Conservation (phyloP, 106 monocot genomes). For the Iris macrosiphon region DNA sequence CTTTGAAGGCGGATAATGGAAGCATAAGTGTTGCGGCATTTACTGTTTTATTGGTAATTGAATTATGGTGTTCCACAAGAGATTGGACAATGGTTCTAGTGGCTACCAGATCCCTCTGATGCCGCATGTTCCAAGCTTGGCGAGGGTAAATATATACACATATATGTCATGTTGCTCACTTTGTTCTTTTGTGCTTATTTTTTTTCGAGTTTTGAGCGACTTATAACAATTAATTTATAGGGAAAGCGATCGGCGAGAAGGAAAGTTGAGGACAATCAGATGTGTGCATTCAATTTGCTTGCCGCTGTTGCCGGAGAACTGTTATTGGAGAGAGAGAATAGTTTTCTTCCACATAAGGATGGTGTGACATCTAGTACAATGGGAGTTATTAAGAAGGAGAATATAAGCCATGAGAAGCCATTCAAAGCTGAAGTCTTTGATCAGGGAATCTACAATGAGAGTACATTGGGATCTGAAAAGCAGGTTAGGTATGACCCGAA, state of each 20-base stretch:
- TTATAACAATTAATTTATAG: constrained; percentile 9
- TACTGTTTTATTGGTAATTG: no score
- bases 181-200: neutral
- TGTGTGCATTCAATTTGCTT: constrained; percentile 35
- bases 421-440: constrained; percentile 38
- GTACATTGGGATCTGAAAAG: constrained; percentile 7
- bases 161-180: neutral
- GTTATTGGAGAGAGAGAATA: constrained; percentile 16
- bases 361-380: neutral
- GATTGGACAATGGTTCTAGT: constrained; percentile 32
- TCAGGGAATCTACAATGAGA: constrained; percentile 55
- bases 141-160: constrained; percentile 21
- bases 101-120: constrained; percentile 32
- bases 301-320: constrained; percentile 41
- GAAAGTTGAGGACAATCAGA: constrained; percentile 23
- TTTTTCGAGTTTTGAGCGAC: neutral
- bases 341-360: neutral
- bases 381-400: constrained; percentile 24
- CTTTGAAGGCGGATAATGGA: no score
- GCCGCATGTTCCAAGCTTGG: constrained; percentile 21
- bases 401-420: constrained; percentile 10
- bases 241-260: constrained; percentile 33
- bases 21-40: no score
- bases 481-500: neutral
- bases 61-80: constrained; percentile 65